Evolutionary conservation across 2,329 filamentous ascomycete genomes (phyloP).

Genomic region (Lecanoromycetidae sp.): DNA sequence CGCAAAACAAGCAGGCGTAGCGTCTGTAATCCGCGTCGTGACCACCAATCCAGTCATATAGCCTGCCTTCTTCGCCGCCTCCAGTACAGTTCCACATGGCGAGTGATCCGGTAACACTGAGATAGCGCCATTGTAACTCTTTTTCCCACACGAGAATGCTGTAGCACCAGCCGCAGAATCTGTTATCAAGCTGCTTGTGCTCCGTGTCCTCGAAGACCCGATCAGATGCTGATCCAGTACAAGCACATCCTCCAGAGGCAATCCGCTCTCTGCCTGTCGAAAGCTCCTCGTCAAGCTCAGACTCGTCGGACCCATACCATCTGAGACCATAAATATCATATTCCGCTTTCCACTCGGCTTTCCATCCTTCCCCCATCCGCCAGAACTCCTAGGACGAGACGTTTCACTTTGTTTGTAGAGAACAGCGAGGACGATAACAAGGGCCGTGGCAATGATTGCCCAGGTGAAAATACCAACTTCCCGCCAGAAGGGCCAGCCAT

Average conservation of each 20-base stretch:
- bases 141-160: constrained; percentile 81
- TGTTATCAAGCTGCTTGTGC: constrained; percentile 72
- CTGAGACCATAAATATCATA: constrained; percentile 96
- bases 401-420: constrained; percentile 57
- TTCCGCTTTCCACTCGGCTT: constrained; percentile 63
- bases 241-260: constrained; percentile 65
- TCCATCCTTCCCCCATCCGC: constrained; percentile 27
- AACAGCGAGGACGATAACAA: constrained; percentile 70
- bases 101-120: constrained; percentile 72
- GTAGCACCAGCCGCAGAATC: constrained; percentile 96
- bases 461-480: constrained; percentile 69
- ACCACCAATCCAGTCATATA: constrained; percentile 91
- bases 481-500: constrained; percentile 49
- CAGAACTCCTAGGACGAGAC: constrained; percentile 19
- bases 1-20: constrained; percentile 90
- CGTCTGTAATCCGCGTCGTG: constrained; percentile 88
- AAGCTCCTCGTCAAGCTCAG: constrained; percentile 77
- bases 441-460: constrained; percentile 68
- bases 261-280: constrained; percentile 60
- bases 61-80: constrained; percentile 83
- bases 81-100: constrained; percentile 83
- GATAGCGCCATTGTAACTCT: constrained; percentile 96
- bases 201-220: constrained; percentile 78
- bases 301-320: constrained; percentile 94
- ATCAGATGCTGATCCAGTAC: constrained; percentile 79